Evolutionary conservation across 768 basidiomycete species (phyloP).

Genomic region (Saitozyma podzolica): DNA sequence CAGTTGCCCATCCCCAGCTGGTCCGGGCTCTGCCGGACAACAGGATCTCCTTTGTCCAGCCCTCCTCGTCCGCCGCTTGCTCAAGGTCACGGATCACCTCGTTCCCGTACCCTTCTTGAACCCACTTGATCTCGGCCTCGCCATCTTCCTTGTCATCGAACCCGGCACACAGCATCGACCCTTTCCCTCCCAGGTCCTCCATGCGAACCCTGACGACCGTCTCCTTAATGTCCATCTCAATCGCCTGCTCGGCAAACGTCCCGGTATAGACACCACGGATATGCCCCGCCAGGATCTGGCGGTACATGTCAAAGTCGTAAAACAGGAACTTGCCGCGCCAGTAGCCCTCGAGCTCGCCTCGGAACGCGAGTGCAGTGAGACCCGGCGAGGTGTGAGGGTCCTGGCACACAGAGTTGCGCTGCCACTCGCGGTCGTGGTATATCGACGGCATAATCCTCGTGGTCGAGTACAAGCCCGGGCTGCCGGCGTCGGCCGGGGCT

Average conservation of each 20-base stretch:
- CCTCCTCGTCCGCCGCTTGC: slow-evolving; percentile 27
- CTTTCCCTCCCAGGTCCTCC: slow-evolving; percentile 45
- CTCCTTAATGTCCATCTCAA: slow-evolving; percentile 42
- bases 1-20: slow-evolving; percentile 41
- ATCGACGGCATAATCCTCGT: slow-evolving; percentile 25
- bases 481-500: slow-evolving; percentile 12
- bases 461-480: slow-evolving; percentile 17
- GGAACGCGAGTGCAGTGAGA: slow-evolving; percentile 35
- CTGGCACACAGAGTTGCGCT: slow-evolving; percentile 44
- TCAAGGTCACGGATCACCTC: slow-evolving; percentile 32
- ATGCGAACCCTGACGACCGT: slow-evolving; percentile 40
- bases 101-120: slow-evolving; percentile 43
- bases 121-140: slow-evolving; percentile 20
- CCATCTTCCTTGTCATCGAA: slow-evolving; percentile 24
- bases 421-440: slow-evolving; percentile 45
- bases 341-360: slow-evolving; percentile 34
- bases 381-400: slow-evolving; percentile 44
- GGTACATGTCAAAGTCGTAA: slow-evolving; percentile 46
- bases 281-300: slow-evolving; percentile 38
- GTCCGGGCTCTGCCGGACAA: slow-evolving; percentile 38
- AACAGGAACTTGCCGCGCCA: slow-evolving; percentile 49
- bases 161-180: slow-evolving; percentile 38
- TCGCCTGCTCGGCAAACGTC: slow-evolving; percentile 39
- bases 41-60: slow-evolving; percentile 52
- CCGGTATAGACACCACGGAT: slow-evolving; percentile 46